phyloP scores from a whole-genome alignment of 2,329 filamentous ascomycete genomes.

The Xylariales sp. region DNA sequence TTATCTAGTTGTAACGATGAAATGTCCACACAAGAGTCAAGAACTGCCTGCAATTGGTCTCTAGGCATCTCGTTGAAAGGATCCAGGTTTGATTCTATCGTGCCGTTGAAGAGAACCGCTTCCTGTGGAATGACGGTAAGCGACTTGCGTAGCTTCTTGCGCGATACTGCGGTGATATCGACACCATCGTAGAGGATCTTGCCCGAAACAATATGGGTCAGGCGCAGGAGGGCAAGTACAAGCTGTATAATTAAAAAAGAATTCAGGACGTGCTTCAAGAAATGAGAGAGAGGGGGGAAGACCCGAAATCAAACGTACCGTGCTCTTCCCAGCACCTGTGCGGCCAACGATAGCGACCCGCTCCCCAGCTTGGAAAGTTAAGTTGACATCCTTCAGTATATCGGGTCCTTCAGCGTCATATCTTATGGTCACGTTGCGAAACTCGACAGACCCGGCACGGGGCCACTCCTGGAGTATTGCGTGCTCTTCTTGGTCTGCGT shows the following conservation, averaged over 20 bases:
- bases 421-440: constrained; percentile 15
- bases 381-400: constrained; percentile 63
- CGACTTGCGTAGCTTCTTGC: constrained; percentile 66
- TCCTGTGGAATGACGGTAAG: constrained; percentile 78
- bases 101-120: constrained; percentile 67
- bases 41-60: too few species aligned
- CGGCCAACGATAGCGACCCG: constrained; percentile 75
- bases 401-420: constrained; percentile 42
- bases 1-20: too few species aligned
- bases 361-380: constrained; percentile 62
- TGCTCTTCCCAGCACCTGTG: constrained; percentile 77
- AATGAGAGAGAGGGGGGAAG: constrained; percentile 64
- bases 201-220: too few species aligned
- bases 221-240: too few species aligned
- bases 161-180: constrained; percentile 64
- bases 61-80: constrained; percentile 65
- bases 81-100: constrained; percentile 68
- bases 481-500: too few species aligned
- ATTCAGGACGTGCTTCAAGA: constrained; percentile 66
- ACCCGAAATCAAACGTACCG: too few species aligned
- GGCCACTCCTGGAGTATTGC: too few species aligned
- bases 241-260: too few species aligned
- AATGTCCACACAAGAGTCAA: too few species aligned
- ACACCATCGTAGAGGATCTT: constrained; percentile 67
- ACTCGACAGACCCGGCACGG: not conserved